These are phyloP conservation scores for Ailanthus altissimus DNA, from an alignment of 345 rosid genomes.

Conservation along the genomic window DNA sequence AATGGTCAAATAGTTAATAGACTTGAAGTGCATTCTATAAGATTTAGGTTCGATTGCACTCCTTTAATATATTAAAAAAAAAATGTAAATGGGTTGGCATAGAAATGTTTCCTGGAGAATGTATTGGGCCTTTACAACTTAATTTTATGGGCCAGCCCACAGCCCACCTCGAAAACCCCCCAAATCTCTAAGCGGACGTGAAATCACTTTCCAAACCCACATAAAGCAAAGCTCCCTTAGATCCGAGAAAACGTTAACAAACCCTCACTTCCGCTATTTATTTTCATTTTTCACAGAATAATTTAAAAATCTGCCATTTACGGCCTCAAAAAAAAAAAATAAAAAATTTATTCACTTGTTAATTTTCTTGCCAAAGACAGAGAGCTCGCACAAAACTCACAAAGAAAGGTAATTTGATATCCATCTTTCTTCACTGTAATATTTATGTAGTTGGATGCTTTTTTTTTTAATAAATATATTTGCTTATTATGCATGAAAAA, in stretches of 20 bases:
- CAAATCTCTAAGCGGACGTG: not conserved
- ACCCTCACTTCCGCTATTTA: not conserved
- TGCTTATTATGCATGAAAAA: not conserved
- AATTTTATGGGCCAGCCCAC: not conserved
- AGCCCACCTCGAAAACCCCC: not conserved
- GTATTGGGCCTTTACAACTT: not conserved
- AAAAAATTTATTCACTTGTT: not conserved
- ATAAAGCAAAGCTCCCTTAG: not conserved
- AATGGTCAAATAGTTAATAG: too few relatives aligned
- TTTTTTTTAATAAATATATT: not conserved
- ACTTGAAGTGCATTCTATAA: too few relatives aligned
- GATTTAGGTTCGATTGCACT: too few relatives aligned
- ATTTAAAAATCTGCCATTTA: not conserved
- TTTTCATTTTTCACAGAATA: not conserved
- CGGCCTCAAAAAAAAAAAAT: not conserved
- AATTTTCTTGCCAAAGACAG: not conserved
- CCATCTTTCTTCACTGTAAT: not conserved
- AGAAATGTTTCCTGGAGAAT: too few relatives aligned
- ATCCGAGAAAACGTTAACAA: conserved; percentile 13
- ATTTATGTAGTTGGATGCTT: not conserved
- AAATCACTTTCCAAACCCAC: not conserved
- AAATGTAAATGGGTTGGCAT: too few relatives aligned
- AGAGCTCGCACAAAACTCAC: not conserved
- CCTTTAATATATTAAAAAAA: too few relatives aligned
- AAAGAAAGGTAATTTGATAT: not conserved